Evolutionary conservation across 495 filamentous ascomycete species (phyloP), one percentile per base, ranked within the genome.

Genomic region (Penicillium arizonense): DNA sequence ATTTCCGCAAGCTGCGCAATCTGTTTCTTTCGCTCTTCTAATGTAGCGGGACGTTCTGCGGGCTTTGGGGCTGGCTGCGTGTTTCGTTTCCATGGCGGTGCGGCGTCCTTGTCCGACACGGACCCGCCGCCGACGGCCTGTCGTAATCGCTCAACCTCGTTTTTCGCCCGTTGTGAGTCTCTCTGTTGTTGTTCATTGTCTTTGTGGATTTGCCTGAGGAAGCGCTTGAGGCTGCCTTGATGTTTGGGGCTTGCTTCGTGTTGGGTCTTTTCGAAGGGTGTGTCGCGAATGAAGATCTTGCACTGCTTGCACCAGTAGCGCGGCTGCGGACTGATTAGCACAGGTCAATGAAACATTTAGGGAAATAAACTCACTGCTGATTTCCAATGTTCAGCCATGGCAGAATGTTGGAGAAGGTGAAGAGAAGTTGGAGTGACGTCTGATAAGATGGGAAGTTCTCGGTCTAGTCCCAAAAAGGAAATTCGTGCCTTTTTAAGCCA

Each of bases 241-340:
- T 99, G 94, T 66, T 88, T 90, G 2, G 72, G 82, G 3, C 91
- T 96, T 18, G 90, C 82, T 68, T 99, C 95, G 67, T 99, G 94
- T 69, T 96, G 91, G 49, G 83, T 74, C 64, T 85, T 87, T 66
- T 94, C 91, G 69, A 97, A 85, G 59, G 87, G 84, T 24, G 93
- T 97, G 76, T 99, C 94, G 63, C 87, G 84, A 54, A 97, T 90
- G 75, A 83, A 97, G 72, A 82, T 83, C 69, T 82, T 84, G 83
- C 94, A 99, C 77, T 95, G 88, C 71, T 97, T 97, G 83, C 94
- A 99, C 90, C 91, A 97, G 76, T 92, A 90, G 68, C 85, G 91
- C 10, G 91, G 90, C 77, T 88, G 42, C 40, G 46, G 30, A 33
- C 12, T 34, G 33, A 3, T 63, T 39, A 62, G 44, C 3, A 18